These are phyloP conservation scores for Rhodotorula glutinis DNA, from an alignment of 1,284 basidiomycete species.

Conservation along the genomic window DNA sequence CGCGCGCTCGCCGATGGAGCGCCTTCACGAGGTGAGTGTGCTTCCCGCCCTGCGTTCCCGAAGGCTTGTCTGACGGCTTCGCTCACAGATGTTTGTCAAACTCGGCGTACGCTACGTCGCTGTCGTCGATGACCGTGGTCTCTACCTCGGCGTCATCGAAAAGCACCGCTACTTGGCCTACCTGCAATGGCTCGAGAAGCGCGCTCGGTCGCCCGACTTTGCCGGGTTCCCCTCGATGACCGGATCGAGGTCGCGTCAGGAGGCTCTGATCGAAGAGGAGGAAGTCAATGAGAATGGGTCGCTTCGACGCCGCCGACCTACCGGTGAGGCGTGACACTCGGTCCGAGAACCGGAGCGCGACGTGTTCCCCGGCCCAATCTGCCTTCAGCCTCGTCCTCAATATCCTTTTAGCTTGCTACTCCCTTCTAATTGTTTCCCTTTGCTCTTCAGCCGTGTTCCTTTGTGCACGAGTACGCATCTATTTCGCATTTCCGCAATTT, in stretches of 20 bases:
- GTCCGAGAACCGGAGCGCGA: too few relatives aligned
- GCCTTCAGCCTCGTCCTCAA: too few relatives aligned
- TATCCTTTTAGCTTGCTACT: too few relatives aligned
- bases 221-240: not conserved
- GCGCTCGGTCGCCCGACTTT: not conserved
- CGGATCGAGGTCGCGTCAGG: not conserved
- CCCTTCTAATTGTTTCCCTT: too few relatives aligned
- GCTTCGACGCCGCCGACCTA: too few relatives aligned
- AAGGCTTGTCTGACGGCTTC: not conserved
- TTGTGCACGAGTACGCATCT: too few relatives aligned
- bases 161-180: conserved; percentile 63
- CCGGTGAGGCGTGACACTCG: too few relatives aligned
- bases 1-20: conserved; percentile 34
- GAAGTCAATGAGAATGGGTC: not conserved
- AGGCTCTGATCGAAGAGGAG: not conserved
- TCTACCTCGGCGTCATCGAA: conserved; percentile 84
- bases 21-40: conserved; percentile 23
- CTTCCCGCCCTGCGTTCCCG: not conserved
- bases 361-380: too few relatives aligned
- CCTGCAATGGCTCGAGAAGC: conserved; percentile 29
- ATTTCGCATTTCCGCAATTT: too few relatives aligned
- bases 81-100: conserved; percentile 75
- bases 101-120: conserved; percentile 86
- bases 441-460: too few relatives aligned
- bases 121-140: conserved; percentile 74